phyloP scores from a whole-genome alignment of 2,329 filamentous ascomycete genomes.

The Nigrospora sphaerica region DNA sequence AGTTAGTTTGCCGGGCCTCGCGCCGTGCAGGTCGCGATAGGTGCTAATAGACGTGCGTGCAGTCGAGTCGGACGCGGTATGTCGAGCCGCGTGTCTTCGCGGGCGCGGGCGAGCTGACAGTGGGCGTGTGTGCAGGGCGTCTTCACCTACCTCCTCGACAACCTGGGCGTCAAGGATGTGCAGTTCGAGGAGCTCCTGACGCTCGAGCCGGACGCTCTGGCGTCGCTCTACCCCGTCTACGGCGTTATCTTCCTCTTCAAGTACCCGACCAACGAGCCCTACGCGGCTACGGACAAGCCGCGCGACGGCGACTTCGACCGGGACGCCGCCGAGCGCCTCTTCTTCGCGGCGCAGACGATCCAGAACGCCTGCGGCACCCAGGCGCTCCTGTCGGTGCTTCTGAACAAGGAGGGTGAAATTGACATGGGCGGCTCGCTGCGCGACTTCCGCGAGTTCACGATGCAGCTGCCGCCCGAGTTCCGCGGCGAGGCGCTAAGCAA shows the following conservation, averaged over 20 bases:
- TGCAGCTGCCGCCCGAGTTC: conserved; percentile 70
- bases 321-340: conserved; percentile 66
- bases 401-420: conserved; percentile 68
- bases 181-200: conserved; percentile 96
- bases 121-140: conserved; percentile 58
- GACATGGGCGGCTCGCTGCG: conserved; percentile 64
- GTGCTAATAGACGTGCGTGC: background rate
- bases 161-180: conserved; percentile 82
- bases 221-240: conserved; percentile 70
- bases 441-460: conserved; percentile 84
- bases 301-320: conserved; percentile 78
- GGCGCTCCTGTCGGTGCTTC: conserved; percentile 80
- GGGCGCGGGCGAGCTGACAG: conserved; percentile 17
- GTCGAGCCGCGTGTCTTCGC: conserved; percentile 19
- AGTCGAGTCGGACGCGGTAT: conserved; percentile 91
- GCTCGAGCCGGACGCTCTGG: conserved; percentile 70
- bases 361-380: conserved; percentile 98
- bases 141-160: conserved; percentile 92
- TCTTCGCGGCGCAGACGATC: conserved; percentile 96
- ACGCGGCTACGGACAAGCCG: conserved; percentile 54
- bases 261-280: conserved; percentile 67
- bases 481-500: conserved; percentile 55
- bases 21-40: background rate
- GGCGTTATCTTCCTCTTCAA: conserved; percentile 99
- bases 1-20: conserved; percentile 40